A percentile compares a stretch with the other conserved stretches of the same genome.
Evolutionary conservation across 2,329 filamentous ascomycete species (phyloP).

Genomic region (Paraphoma chrysanthemicola): DNA sequence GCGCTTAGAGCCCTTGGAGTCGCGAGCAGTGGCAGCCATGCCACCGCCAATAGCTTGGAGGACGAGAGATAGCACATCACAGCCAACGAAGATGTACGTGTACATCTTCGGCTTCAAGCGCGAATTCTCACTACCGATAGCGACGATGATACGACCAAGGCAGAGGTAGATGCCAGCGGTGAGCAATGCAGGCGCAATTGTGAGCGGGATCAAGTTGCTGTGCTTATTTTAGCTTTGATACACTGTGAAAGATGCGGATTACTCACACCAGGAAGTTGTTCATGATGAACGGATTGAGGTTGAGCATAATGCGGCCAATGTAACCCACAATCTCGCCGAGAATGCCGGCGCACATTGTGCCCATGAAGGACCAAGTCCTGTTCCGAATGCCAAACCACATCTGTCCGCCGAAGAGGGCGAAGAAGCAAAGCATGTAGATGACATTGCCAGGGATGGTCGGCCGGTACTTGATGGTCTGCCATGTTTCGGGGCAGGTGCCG

Average conservation of each 20-base stretch:
- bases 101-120: conserved; percentile 49
- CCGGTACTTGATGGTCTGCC: conserved; percentile 59
- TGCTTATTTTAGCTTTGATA: neutral
- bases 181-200: conserved; percentile 62
- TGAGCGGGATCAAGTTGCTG: conserved; percentile 62
- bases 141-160: conserved; percentile 61
- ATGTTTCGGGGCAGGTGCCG: conserved; percentile 54
- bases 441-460: conserved; percentile 59
- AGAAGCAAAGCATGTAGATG: conserved; percentile 59
- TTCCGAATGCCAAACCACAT: conserved; percentile 57
- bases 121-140: conserved; percentile 51
- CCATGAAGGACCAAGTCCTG: conserved; percentile 61
- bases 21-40: conserved; percentile 59
- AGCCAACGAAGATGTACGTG: conserved; percentile 64
- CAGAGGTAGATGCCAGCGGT: conserved; percentile 63
- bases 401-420: conserved; percentile 55
- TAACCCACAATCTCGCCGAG: conserved; percentile 64
- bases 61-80: conserved; percentile 63
- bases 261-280: conserved; percentile 59
- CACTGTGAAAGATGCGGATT: neutral
- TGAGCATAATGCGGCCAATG: conserved; percentile 58
- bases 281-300: conserved; percentile 59
- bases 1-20: conserved; percentile 46
- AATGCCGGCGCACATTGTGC: conserved; percentile 54
- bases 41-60: conserved; percentile 64